These are phyloP conservation scores for Flaveria bidentis DNA, from an alignment of 129 eudicot genomes.

Conservation along the genomic window DNA sequence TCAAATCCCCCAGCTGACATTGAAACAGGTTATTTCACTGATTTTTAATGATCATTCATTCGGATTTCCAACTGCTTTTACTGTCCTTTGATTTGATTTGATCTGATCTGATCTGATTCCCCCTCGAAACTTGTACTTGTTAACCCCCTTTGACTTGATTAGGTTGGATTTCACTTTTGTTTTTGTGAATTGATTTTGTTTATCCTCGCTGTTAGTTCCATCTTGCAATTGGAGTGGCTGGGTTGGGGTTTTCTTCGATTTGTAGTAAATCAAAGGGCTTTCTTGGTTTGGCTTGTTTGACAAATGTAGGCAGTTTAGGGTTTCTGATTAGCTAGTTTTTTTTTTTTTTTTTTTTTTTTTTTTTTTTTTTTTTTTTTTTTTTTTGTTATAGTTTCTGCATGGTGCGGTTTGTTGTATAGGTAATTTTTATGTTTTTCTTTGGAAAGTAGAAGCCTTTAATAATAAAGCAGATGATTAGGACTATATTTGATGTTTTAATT, in stretches of 20 bases:
- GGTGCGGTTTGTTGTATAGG: slow-evolving; percentile 4
- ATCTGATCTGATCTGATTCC: neutral
- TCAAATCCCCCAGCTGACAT: slow-evolving; percentile 7
- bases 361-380: too few relatives aligned
- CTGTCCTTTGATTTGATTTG: neutral
- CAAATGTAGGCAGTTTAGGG: slow-evolving; percentile 30
- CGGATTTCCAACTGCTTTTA: slow-evolving; percentile 18
- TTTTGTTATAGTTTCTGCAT: too few relatives aligned
- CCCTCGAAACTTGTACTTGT: neutral
- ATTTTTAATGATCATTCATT: neutral
- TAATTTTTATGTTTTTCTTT: neutral
- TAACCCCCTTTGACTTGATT: slow-evolving; percentile 18
- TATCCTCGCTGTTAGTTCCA: neutral
- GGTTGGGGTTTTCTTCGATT: neutral
- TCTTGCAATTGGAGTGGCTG: neutral
- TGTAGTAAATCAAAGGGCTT: neutral
- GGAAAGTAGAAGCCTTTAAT: neutral
- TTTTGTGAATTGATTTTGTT: neutral
- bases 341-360: too few relatives aligned
- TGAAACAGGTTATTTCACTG: slow-evolving; percentile 19
- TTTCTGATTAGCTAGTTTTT: neutral
- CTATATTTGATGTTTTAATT: neutral
- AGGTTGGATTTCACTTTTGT: slow-evolving; percentile 1
- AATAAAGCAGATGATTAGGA: neutral
- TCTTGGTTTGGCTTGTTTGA: neutral